These are phyloP conservation scores for Solanum gracilifrons DNA, from an alignment of 257 asterid species.

Conservation along the genomic window DNA sequence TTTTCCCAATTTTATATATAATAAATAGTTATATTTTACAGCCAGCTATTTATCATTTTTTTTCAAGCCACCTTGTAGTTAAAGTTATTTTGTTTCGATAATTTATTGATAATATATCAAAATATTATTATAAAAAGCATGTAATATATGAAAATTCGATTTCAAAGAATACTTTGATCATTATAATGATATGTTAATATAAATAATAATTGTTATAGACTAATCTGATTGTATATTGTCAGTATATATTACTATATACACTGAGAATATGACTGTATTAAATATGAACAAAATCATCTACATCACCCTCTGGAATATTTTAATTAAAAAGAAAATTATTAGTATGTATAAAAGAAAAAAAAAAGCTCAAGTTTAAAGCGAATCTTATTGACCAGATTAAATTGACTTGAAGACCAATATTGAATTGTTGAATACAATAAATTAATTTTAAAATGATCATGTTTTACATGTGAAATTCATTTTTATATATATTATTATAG, in stretches of 20 bases:
- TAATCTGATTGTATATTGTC: not conserved
- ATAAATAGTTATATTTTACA: not conserved
- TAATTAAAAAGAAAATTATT: not conserved
- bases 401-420: not conserved
- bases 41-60: not conserved
- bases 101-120: not conserved
- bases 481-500: not conserved
- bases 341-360: not conserved
- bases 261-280: not conserved
- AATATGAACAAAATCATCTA: not conserved
- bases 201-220: not conserved
- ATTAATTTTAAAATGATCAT: not conserved
- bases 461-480: not conserved
- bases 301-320: not conserved
- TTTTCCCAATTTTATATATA: not conserved
- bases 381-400: not conserved
- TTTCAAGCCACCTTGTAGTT: not conserved
- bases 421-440: not conserved
- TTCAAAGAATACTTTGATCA: not conserved
- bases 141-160: not conserved
- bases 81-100: not conserved
- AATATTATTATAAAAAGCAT: not conserved
- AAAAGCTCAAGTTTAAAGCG: not conserved
- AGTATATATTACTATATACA: not conserved
- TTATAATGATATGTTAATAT: not conserved